Conservation (phyloP, 169 alveolate genomes). For the Ichthyophthirius multifiliis region DNA sequence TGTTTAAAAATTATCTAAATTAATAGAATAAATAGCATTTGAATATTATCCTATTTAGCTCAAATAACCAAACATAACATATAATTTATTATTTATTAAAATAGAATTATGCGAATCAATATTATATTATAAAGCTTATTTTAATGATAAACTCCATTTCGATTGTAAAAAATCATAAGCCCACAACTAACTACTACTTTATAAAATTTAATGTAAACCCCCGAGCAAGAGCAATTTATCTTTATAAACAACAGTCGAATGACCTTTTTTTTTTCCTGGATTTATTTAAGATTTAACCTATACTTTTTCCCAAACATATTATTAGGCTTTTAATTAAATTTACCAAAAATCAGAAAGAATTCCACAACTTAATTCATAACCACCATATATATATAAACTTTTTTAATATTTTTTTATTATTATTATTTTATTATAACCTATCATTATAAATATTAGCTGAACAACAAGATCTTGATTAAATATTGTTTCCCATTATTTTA, state of each 20-base stretch:
- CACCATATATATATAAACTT: neutral
- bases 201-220: neutral
- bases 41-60: neutral
- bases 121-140: neutral
- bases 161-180: neutral
- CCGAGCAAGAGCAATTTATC: neutral
- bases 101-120: neutral
- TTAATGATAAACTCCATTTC: neutral
- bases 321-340: neutral
- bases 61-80: neutral
- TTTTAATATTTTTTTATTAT: neutral
- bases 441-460: neutral
- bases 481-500: neutral
- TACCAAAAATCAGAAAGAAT: neutral
- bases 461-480: neutral
- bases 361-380: neutral
- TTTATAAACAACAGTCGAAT: neutral
- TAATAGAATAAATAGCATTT: neutral
- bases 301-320: neutral
- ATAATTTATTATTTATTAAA: neutral
- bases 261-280: slow-evolving; percentile 1
- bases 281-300: neutral
- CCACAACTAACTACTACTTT: neutral
- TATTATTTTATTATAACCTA: neutral
- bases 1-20: neutral